These are phyloP conservation scores for Astragalus glycyphyllos DNA, from an alignment of 306 rosid genomes.

Conservation along the genomic window DNA sequence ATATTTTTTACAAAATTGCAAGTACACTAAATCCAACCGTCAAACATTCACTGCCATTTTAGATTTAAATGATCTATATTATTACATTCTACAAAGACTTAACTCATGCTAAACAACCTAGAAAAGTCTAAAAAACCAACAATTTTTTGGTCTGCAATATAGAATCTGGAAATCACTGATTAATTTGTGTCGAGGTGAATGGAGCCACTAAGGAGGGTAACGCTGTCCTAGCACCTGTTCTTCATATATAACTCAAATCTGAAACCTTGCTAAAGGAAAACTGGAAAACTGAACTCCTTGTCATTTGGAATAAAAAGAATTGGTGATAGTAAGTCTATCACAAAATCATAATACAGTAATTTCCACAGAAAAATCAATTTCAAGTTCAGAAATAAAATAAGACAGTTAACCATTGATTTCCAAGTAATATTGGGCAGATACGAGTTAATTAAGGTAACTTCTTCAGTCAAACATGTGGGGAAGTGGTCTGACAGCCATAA, in stretches of 20 bases:
- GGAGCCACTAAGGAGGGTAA: not conserved
- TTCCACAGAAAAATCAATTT: conserved; percentile 5
- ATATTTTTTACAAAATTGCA: too few species aligned
- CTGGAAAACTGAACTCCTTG: not conserved
- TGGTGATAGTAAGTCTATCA: conserved; percentile 2
- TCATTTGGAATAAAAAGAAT: not conserved
- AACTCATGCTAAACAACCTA: not conserved
- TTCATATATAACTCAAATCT: not conserved
- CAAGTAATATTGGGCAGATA: not conserved
- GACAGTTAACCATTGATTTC: conserved; percentile 25
- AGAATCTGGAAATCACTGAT: not conserved
- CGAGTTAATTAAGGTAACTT: not conserved
- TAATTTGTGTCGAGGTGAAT: not conserved
- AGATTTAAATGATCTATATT: not conserved
- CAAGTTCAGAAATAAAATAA: conserved; percentile 1
- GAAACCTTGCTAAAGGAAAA: not conserved
- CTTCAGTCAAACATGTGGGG: conserved; percentile 73
- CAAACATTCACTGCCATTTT: not conserved
- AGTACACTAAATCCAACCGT: too few species aligned
- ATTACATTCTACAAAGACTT: not conserved
- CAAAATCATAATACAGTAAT: conserved; percentile 8
- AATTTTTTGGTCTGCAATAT: not conserved
- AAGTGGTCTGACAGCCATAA: conserved; percentile 88
- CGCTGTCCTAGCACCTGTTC: not conserved
- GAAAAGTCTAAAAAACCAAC: not conserved